Percentiles rank a stretch among this genome's conserved stretches.
Conservation (phyloP, 2,329 filamentous ascomycete species). For the Metarhizium robertsii region DNA sequence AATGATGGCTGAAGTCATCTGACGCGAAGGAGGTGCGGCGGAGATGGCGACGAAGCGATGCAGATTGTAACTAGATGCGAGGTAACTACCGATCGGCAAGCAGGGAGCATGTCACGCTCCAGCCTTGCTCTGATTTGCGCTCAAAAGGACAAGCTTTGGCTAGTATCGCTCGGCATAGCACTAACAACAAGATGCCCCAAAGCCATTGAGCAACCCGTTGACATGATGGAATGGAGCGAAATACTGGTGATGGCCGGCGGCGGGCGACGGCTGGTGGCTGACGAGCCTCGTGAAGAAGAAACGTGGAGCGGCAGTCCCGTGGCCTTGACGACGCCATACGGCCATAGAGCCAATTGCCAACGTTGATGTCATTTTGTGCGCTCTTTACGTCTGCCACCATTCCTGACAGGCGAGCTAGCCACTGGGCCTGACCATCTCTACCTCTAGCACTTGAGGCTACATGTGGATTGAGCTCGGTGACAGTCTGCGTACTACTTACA, state of each 20-base stretch:
- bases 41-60: background rate
- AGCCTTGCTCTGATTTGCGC: too few species aligned
- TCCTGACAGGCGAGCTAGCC: too few species aligned
- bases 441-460: too few species aligned
- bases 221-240: background rate
- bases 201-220: background rate
- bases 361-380: too few species aligned
- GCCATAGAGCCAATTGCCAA: too few species aligned
- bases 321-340: background rate
- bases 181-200: background rate
- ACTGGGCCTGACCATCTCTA: too few species aligned
- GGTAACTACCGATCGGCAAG: background rate
- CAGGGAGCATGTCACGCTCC: background rate
- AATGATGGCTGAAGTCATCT: background rate
- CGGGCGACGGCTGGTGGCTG: background rate
- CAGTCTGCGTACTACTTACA: too few species aligned
- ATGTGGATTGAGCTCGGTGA: too few species aligned
- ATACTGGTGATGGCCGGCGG: background rate
- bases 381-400: background rate
- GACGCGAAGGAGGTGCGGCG: background rate
- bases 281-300: background rate
- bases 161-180: background rate
- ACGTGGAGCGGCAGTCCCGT: background rate
- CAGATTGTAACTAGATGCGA: background rate
- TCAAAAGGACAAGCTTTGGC: background rate